A percentile compares a stretch with the other conserved stretches of the same genome.
phyloP scores from a whole-genome alignment of 2,329 filamentous ascomycete genomes.

The Penicillium psychrosexuale region DNA sequence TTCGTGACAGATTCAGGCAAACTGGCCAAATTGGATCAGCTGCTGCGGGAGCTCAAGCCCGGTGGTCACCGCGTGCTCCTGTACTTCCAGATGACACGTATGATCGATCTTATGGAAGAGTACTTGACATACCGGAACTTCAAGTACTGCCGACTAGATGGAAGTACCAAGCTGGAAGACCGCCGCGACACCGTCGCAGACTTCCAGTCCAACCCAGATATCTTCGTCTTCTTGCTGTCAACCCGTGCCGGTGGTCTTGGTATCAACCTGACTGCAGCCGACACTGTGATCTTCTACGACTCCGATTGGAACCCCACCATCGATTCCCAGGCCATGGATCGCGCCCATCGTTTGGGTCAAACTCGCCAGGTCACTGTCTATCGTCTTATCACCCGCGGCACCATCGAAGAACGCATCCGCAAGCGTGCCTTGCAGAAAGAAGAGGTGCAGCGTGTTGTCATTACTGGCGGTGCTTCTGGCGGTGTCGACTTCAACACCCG shows the following conservation, averaged over 20 bases:
- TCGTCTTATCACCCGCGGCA: slow-evolving; percentile 91
- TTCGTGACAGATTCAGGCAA: slow-evolving; percentile 98
- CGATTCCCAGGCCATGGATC: slow-evolving; percentile 98
- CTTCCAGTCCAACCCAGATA: slow-evolving; percentile 90
- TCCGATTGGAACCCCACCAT: slow-evolving; percentile 99
- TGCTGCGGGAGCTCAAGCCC: slow-evolving; percentile 86
- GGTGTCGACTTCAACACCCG: slow-evolving; percentile 96
- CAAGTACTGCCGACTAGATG: slow-evolving; percentile 95
- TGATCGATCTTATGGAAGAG: slow-evolving; percentile 99
- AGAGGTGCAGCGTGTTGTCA: slow-evolving; percentile 96
- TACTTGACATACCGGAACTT: slow-evolving; percentile 98
- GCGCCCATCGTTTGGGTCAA: slow-evolving; percentile 94
- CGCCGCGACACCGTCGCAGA: slow-evolving; percentile 93
- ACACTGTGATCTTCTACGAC: slow-evolving; percentile 99
- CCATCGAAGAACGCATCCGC: slow-evolving; percentile 96
- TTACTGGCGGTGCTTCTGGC: slow-evolving; percentile 76
- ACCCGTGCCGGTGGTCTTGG: slow-evolving; percentile 96
- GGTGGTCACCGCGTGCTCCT: slow-evolving; percentile 88
- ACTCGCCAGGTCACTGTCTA: slow-evolving; percentile 96
- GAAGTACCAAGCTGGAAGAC: slow-evolving; percentile 95
- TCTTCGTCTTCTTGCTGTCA: slow-evolving; percentile 94
- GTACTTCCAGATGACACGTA: slow-evolving; percentile 99
- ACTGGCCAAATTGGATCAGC: slow-evolving; percentile 81
- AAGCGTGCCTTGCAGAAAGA: slow-evolving; percentile 97
- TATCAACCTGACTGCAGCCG: slow-evolving; percentile 94